Evolutionary conservation across 2,329 filamentous ascomycete species (phyloP).

Genomic region (Calonectria hawksworthii): DNA sequence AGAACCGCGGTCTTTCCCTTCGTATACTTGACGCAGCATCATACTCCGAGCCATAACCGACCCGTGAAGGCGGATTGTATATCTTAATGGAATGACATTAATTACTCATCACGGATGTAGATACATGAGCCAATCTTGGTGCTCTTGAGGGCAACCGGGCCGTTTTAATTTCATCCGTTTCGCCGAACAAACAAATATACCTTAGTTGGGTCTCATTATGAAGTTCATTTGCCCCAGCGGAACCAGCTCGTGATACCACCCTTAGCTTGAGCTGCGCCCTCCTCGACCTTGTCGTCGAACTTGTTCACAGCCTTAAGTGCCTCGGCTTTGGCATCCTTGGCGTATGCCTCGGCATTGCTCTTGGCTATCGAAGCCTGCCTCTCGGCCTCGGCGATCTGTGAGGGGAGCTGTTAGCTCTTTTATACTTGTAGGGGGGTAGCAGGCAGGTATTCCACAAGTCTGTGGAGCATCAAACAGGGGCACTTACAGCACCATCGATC

Average conservation of each 20-base stretch:
- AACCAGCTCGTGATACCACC: conserved; percentile 89
- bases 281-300: conserved; percentile 86
- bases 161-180: not conserved
- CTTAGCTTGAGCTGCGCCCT: conserved; percentile 86
- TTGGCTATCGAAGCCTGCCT: conserved; percentile 73
- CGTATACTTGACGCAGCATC: not conserved
- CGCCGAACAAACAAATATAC: not conserved
- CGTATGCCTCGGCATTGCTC: conserved; percentile 70
- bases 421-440: not conserved
- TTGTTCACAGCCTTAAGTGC: conserved; percentile 82
- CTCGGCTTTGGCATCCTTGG: conserved; percentile 74
- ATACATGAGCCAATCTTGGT: conserved; percentile 20
- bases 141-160: not conserved
- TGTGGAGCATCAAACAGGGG: not conserved
- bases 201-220: not conserved
- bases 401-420: conserved; percentile 1
- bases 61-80: not conserved
- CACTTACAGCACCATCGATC: conserved; percentile 77
- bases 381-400: conserved; percentile 69
- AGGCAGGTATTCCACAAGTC: not conserved
- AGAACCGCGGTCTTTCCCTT: not conserved
- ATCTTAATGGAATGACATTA: not conserved
- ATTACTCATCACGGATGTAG: conserved; percentile 17
- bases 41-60: not conserved
- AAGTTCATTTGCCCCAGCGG: conserved; percentile 64